Evolutionary conservation across 2,329 filamentous ascomycete genomes (phyloP).

Genomic region (Drechmeria coniospora): DNA sequence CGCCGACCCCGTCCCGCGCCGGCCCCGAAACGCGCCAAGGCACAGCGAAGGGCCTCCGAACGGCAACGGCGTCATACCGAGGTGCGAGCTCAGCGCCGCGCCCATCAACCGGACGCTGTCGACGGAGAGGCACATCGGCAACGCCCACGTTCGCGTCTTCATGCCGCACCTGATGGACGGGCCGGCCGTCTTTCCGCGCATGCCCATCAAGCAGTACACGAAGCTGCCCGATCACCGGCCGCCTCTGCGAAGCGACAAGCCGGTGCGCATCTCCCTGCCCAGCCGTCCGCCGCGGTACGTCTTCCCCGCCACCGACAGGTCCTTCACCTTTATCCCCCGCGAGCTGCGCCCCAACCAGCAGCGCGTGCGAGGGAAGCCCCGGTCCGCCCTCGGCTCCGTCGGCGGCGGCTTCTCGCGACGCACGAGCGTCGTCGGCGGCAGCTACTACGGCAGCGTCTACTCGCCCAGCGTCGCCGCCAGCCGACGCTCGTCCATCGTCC

Average conservation of each 20-base stretch:
- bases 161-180: constrained; percentile 56
- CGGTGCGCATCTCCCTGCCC: constrained; percentile 83
- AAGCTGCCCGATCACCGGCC: constrained; percentile 89
- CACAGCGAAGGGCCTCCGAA: constrained; percentile 35
- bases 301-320: constrained; percentile 76
- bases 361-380: constrained; percentile 52
- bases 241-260: constrained; percentile 87
- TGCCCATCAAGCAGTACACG: constrained; percentile 80
- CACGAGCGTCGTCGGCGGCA: constrained; percentile 66
- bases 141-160: constrained; percentile 68
- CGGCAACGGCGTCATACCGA: constrained; percentile 38
- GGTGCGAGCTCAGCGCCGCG: constrained; percentile 40
- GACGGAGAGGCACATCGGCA: constrained; percentile 69
- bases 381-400: constrained; percentile 53
- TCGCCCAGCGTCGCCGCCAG: constrained; percentile 80
- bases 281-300: constrained; percentile 70
- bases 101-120: constrained; percentile 68
- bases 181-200: constrained; percentile 55
- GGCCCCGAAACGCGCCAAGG: constrained; percentile 24
- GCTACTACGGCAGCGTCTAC: constrained; percentile 61
- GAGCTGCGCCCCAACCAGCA: constrained; percentile 89
- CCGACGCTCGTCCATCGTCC: constrained; percentile 63
- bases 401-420: constrained; percentile 56
- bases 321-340: constrained; percentile 95
- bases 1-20: constrained; percentile 27